Evolutionary conservation across 2,329 filamentous ascomycete species (phyloP).

Genomic region (Parafenestella ontariensis): DNA sequence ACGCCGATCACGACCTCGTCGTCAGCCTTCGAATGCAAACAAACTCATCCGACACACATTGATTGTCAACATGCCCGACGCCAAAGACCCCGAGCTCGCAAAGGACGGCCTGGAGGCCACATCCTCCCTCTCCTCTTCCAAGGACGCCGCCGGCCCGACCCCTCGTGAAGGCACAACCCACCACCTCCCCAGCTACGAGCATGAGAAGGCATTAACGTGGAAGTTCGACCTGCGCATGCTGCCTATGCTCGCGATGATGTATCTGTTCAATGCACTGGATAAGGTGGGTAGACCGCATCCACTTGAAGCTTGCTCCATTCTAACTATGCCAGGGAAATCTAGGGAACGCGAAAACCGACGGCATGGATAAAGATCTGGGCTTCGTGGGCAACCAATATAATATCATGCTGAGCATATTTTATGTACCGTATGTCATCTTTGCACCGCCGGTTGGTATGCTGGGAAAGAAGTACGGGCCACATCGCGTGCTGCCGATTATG

Average conservation of each 20-base stretch:
- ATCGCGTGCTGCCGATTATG: constrained; percentile 68
- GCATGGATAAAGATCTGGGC: constrained; percentile 60
- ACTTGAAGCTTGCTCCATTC: too few species aligned
- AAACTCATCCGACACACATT: neutral
- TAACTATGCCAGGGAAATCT: too few species aligned
- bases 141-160: constrained; percentile 26
- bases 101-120: constrained; percentile 40
- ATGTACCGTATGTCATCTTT: constrained; percentile 75
- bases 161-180: constrained; percentile 39
- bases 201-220: constrained; percentile 55
- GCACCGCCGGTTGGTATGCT: constrained; percentile 71
- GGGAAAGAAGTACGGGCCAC: constrained; percentile 72
- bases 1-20: neutral
- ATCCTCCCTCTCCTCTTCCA: constrained; percentile 35
- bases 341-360: constrained; percentile 50
- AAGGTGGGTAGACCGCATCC: too few species aligned
- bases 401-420: constrained; percentile 72
- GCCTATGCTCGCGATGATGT: constrained; percentile 67
- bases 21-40: neutral
- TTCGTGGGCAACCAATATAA: constrained; percentile 73
- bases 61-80: constrained; percentile 29
- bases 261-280: constrained; percentile 59
- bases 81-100: constrained; percentile 36
- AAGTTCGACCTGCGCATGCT: constrained; percentile 64
- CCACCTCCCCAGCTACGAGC: constrained; percentile 45